Evolutionary conservation across 2,329 filamentous ascomycete species (phyloP).

Genomic region (Colletotrichum tropicale): DNA sequence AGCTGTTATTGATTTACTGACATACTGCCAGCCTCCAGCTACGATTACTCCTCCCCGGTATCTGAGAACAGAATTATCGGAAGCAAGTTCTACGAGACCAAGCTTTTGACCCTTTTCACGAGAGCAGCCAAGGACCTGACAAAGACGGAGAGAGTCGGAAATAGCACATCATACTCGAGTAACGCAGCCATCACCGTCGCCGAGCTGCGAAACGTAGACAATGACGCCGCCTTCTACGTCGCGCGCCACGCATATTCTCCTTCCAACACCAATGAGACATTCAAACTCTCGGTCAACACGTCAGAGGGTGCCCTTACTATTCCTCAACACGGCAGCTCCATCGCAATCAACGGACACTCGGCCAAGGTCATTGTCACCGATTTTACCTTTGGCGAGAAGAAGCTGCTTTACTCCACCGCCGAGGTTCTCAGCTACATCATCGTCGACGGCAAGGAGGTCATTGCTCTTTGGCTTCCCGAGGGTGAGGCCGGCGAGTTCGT

Average conservation of each 20-base stretch:
- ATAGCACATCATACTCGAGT: constrained; percentile 51
- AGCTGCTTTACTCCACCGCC: constrained; percentile 58
- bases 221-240: constrained; percentile 63
- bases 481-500: constrained; percentile 61
- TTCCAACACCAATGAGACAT: constrained; percentile 52
- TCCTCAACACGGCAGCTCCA: constrained; percentile 50
- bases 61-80: constrained; percentile 62
- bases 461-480: constrained; percentile 58
- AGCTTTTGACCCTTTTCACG: constrained; percentile 64
- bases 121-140: constrained; percentile 60
- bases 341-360: constrained; percentile 64
- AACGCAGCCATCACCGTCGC: constrained; percentile 57
- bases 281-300: constrained; percentile 60
- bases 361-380: constrained; percentile 67
- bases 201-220: constrained; percentile 64
- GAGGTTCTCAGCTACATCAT: constrained; percentile 57
- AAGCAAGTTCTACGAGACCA: constrained; percentile 67
- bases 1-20: background rate
- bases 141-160: constrained; percentile 53
- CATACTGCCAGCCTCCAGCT: constrained; percentile 50
- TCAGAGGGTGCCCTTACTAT: constrained; percentile 58
- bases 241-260: constrained; percentile 59
- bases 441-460: constrained; percentile 49
- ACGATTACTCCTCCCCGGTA: constrained; percentile 68
- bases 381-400: constrained; percentile 57